Base-by-base conservation (phyloP, 2,329 filamentous ascomycete species). In the Xylariaceae sp. region DNA sequence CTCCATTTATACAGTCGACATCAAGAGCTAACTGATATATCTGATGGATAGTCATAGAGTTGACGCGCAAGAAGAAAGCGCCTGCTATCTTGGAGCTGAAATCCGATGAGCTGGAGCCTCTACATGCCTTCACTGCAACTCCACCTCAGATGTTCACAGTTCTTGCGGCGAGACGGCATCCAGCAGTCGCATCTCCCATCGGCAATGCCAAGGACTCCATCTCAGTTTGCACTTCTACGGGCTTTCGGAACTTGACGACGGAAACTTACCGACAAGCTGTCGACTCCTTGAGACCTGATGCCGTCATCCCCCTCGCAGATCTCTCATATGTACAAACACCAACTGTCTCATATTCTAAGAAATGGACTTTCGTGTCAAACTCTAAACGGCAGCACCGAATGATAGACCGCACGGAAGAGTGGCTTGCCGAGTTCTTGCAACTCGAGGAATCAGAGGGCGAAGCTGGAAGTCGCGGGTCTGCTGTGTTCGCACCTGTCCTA, bases 221-320 rank as follows among this genome's bases (percentile, higher is more conserved):
- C 40, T 84, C 88, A 16, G 80, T 97, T 44, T 85, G 89, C 66
- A 96, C 94, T 2, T 93, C 91, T 0, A 89, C 90, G 1, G 94
- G 94, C 31, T 96, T 95, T 71, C 81, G 83, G 55, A 78, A 81
- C 51, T 74, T 97, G 33, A 80, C 81, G 31, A 82, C 84, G 0
- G 76, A 82, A 6, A 82, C 88, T 48, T 97, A 94, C 71, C 75
- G 80, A 33, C 74, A 82, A 6, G 84, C 84, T 16, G 76, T 88
- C 31, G 71, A 79, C 53, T 77, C 74, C n/a, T 72, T 96, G 34
- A 77, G 78, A 47, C 90, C 93, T 1, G 93, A 99, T 65, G 86
- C 97, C 48, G 82, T 87, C 34, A 78, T 97, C 19, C 85, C 85
- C 0, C 71, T 95, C 47, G 88, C 87, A 5, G 94, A 99, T 69